These are phyloP conservation scores for Ricinus communis DNA, from an alignment of 345 rosid genomes.

Conservation along the genomic window DNA sequence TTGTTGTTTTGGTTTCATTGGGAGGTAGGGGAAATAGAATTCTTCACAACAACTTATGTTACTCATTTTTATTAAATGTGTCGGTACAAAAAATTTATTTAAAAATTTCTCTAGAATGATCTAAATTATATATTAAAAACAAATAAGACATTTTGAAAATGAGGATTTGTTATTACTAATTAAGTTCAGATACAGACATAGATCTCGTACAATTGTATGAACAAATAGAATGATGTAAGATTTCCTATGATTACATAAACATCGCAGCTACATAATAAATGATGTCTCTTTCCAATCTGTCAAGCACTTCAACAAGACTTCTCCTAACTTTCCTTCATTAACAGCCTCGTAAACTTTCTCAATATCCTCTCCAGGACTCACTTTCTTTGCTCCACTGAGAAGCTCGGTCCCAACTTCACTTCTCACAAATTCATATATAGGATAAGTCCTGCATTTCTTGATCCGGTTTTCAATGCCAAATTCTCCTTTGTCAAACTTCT, in stretches of 20 bases:
- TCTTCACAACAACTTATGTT: no score
- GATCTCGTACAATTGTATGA: neutral
- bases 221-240: neutral
- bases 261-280: no score
- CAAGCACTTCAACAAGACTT: constrained; percentile 37
- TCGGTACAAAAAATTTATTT: no score
- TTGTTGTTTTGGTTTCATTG: no score
- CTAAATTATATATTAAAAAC: no score
- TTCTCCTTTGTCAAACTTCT: constrained; percentile 32
- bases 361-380: constrained; percentile 54
- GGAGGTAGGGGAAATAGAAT: no score
- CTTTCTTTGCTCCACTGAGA: constrained; percentile 45
- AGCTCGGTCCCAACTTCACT: constrained; percentile 40
- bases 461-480: constrained; percentile 30
- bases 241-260: neutral
- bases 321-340: constrained; percentile 39
- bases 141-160: no score
- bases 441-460: constrained; percentile 45
- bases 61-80: no score
- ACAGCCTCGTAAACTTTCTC: constrained; percentile 49
- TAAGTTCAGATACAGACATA: neutral
- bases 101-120: no score
- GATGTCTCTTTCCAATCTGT: constrained; percentile 4
- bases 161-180: neutral
- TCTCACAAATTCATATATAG: constrained; percentile 46